A percentile compares a stretch with the other conserved stretches of the same genome.
These are phyloP conservation scores for Trichoderma hamatum DNA, from an alignment of 2,329 filamentous ascomycete species.

Conservation along the genomic window DNA sequence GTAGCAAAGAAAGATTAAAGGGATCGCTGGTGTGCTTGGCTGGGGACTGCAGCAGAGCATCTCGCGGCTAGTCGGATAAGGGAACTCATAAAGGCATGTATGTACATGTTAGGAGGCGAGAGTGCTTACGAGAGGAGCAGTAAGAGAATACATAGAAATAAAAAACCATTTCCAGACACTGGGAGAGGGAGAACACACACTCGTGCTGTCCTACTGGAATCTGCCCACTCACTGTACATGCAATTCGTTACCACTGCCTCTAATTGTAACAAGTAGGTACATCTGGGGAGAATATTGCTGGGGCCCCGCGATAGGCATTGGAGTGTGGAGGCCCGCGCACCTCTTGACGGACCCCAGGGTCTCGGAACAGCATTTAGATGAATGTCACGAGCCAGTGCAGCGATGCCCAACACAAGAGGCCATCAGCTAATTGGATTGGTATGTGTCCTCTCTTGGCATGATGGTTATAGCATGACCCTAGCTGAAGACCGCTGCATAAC, in stretches of 20 bases:
- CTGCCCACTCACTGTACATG: background rate
- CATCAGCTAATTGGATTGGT: background rate
- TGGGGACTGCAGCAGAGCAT: slow-evolving; percentile 8
- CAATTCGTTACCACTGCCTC: background rate
- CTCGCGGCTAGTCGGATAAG: background rate
- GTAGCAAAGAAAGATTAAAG: background rate
- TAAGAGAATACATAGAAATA: background rate
- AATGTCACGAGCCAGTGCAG: slow-evolving; percentile 19
- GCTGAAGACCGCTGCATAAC: background rate
- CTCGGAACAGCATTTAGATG: background rate
- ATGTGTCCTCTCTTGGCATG: background rate
- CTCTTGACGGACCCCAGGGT: background rate
- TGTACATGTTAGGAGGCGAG: background rate
- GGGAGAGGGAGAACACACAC: no score
- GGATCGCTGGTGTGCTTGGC: background rate
- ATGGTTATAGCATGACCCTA: no score
- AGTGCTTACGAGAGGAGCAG: background rate
- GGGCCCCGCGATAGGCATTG: slow-evolving; percentile 19
- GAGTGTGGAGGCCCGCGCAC: slow-evolving; percentile 16
- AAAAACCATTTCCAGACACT: background rate
- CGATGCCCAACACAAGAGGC: slow-evolving; percentile 6
- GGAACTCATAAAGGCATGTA: background rate
- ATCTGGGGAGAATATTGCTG: slow-evolving; percentile 16
- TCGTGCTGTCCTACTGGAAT: no score
- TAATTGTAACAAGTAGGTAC: background rate